Percentiles rank a stretch among this genome's conserved stretches.
These are phyloP conservation scores for Sarocladiaceae sp. DNA, from an alignment of 2,329 filamentous ascomycete species.

Conservation along the genomic window DNA sequence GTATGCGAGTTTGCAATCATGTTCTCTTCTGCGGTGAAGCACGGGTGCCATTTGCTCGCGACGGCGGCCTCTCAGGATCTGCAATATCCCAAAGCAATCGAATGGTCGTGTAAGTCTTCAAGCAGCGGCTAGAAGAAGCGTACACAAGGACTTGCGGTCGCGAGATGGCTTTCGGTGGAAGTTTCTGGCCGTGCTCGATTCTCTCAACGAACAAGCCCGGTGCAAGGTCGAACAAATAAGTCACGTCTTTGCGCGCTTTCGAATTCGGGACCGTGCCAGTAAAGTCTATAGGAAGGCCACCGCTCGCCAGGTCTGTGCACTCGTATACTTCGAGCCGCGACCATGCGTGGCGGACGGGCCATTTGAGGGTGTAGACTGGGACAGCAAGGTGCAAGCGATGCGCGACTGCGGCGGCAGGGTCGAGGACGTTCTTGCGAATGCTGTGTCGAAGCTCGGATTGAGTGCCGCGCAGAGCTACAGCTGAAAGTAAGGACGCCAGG, in stretches of 20 bases:
- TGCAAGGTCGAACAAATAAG: constrained; percentile 30
- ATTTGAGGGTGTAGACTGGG: constrained; percentile 29
- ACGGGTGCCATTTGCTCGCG: not conserved
- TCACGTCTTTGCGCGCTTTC: constrained; percentile 21
- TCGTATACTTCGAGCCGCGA: constrained; percentile 30
- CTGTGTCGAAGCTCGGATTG: constrained; percentile 25
- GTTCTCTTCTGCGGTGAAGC: not conserved
- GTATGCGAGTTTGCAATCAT: no score
- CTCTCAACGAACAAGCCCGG: constrained; percentile 31
- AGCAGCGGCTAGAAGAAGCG: constrained; percentile 19
- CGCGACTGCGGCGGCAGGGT: constrained; percentile 29
- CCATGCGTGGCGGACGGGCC: constrained; percentile 29
- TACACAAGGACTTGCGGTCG: constrained; percentile 28
- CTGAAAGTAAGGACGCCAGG: constrained; percentile 24
- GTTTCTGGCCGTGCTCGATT: constrained; percentile 26
- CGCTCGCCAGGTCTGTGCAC: constrained; percentile 27
- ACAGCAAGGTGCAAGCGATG: constrained; percentile 29
- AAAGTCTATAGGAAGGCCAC: constrained; percentile 23
- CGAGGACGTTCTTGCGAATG: constrained; percentile 25
- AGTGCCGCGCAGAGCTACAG: constrained; percentile 21
- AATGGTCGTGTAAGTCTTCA: constrained; percentile 25
- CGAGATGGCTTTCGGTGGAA: constrained; percentile 24
- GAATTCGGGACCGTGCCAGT: constrained; percentile 22
- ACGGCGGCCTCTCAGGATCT: constrained; percentile 4
- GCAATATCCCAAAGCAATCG: constrained; percentile 27